These are phyloP conservation scores for Nakataea oryzae DNA, from an alignment of 2,329 filamentous ascomycete species.

Conservation along the genomic window DNA sequence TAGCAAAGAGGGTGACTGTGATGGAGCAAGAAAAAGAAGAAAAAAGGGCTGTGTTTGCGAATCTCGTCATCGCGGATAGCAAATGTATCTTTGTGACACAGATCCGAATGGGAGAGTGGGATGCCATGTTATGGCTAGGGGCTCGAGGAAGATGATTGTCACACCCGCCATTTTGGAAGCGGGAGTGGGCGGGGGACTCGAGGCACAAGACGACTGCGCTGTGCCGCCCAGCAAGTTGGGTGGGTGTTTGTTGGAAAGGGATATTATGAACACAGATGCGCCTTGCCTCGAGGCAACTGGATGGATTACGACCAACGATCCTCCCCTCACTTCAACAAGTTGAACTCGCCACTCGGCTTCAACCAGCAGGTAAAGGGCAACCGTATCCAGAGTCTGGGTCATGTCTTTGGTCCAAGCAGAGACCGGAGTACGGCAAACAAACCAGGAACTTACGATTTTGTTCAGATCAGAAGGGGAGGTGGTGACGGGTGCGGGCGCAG, in stretches of 20 bases:
- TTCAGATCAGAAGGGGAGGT: slow-evolving; percentile 69
- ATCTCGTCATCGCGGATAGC: neutral
- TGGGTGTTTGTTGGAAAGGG: neutral
- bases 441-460: slow-evolving; percentile 66
- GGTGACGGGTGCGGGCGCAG: slow-evolving; percentile 9
- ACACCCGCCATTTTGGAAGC: neutral
- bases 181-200: neutral
- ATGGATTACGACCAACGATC: neutral
- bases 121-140: neutral
- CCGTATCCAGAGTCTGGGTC: neutral
- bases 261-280: neutral
- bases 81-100: neutral
- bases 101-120: neutral
- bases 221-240: no score
- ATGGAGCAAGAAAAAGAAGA: neutral
- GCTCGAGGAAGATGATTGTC: neutral
- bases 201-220: neutral
- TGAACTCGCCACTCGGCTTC: neutral
- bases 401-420: neutral
- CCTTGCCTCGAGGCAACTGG: neutral
- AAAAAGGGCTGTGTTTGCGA: neutral
- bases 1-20: neutral
- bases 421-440: neutral
- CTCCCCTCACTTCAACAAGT: no score
- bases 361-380: neutral